Percentiles rank a stretch among this genome's conserved stretches.
Conservation (phyloP, 352 stramenopile species). For the Phytophthora syringae region DNA sequence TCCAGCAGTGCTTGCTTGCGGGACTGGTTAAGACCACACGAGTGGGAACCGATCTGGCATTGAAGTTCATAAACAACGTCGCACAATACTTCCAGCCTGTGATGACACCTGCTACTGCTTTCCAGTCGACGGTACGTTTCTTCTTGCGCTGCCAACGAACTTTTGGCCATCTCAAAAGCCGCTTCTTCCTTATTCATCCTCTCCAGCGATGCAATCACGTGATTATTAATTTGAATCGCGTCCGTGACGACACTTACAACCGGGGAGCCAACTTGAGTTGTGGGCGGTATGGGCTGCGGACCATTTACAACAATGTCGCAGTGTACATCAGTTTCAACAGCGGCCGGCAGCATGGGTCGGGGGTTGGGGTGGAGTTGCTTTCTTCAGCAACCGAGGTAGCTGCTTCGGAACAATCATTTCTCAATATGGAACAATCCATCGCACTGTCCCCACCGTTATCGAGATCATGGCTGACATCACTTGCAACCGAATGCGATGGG, state of each 20-base stretch:
- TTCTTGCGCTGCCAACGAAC: conserved; percentile 33
- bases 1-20: conserved; percentile 36
- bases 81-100: conserved; percentile 36
- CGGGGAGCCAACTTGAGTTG: background rate
- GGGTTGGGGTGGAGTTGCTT: background rate
- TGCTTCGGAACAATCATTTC: background rate
- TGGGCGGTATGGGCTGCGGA: background rate
- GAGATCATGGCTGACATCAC: background rate
- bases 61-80: conserved; percentile 42
- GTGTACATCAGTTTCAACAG: background rate
- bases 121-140: conserved; percentile 31
- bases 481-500: conserved; percentile 2
- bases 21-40: conserved; percentile 20
- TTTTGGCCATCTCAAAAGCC: conserved; percentile 23
- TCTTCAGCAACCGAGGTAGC: background rate
- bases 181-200: conserved; percentile 32
- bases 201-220: conserved; percentile 42
- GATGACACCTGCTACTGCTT: conserved; percentile 22
- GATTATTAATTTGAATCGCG: conserved; percentile 38
- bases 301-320: background rate
- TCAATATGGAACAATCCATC: conserved; percentile 1
- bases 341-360: background rate
- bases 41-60: conserved; percentile 35
- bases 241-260: conserved; percentile 22
- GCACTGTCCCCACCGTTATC: background rate